A percentile compares a stretch with the other conserved stretches of the same genome.
Conservation (phyloP, 176 grass and related monocot genomes). For the Avena sativa region DNA sequence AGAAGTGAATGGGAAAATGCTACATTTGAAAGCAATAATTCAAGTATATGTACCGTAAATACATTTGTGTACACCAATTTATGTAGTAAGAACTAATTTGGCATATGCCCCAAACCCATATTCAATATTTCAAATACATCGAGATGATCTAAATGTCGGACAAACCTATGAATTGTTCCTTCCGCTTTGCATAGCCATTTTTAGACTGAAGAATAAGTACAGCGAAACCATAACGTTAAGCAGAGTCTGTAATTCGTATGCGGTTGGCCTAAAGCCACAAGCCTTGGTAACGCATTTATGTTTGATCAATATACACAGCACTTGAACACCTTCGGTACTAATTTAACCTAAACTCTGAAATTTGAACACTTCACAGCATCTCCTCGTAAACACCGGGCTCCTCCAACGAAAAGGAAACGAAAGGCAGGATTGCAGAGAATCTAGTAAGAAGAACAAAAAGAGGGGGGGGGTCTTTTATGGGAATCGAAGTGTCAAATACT, state of each 20-base stretch:
- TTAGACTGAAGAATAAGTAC: neutral
- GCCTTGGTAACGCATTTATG: neutral
- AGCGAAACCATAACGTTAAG: neutral
- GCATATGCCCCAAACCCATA: neutral
- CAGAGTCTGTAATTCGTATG: neutral
- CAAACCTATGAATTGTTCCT: neutral
- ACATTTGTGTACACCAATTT: neutral
- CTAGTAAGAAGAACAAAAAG: neutral
- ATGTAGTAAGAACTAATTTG: neutral
- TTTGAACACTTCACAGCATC: conserved; percentile 18
- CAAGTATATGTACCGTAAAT: neutral
- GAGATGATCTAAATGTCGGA: neutral
- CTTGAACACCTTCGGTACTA: neutral
- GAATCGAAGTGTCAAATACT: conserved; percentile 18
- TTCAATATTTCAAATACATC: neutral
- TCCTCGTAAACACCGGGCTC: neutral
- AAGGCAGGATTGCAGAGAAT: neutral
- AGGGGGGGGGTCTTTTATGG: neutral
- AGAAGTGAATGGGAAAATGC: neutral
- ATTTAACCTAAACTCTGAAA: neutral
- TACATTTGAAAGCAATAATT: neutral
- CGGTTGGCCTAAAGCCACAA: neutral
- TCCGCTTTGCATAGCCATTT: neutral
- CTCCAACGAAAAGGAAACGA: neutral
- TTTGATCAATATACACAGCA: neutral